Base-by-base conservation (phyloP, 2,329 filamentous ascomycete genomes). In the Apiospora aurea region DNA sequence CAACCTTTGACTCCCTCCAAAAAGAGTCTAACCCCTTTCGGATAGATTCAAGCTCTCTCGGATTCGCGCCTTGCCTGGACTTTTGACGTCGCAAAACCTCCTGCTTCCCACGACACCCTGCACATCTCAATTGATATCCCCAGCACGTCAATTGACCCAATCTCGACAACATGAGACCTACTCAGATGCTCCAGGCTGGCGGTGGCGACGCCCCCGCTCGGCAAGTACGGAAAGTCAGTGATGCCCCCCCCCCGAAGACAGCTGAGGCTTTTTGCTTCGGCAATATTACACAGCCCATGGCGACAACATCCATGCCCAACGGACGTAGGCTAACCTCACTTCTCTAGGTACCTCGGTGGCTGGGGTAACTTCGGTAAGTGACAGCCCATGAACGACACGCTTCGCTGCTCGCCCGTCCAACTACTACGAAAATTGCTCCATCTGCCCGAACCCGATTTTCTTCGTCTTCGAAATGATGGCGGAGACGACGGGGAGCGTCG, bases 361-460 rank as follows among this genome's bases (percentile, higher is more conserved):
- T 96, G 93, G 92, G 93, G 93, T 79, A 85, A 86, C 79, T 85
- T 95, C 76, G 93, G 93, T 94, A 89, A 86, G 90, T 90, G 46
- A 69, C 14, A 47, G 16, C 10, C 6, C 4, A 21, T 18, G 24
- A 57, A 70, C 26, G 53, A 72, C 13, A 69, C 38, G 38, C 14
- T 14, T 68, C 43, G 14, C 47, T 47, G 66, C 66, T 21, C 44
- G 66, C 11, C 41, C 18, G 11, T 46, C 46, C 41, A 29, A 67
- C n/a, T 64, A 44, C 74, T 69, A 75, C 74, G 70, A 75, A n/a
- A n/a, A n/a, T n/a, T 74, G 74, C 70, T 77, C 79, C 79, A 46
- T 47, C 2, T 18, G 11, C 66, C n/a, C 18, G 41, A 24, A 44
- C 26, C 66, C n/a, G 43, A 44, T 71, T 38, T 18, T 53, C 24